These are phyloP conservation scores for Marasmius tenuissimus DNA, from an alignment of 1,284 basidiomycete genomes.

Conservation along the genomic window DNA sequence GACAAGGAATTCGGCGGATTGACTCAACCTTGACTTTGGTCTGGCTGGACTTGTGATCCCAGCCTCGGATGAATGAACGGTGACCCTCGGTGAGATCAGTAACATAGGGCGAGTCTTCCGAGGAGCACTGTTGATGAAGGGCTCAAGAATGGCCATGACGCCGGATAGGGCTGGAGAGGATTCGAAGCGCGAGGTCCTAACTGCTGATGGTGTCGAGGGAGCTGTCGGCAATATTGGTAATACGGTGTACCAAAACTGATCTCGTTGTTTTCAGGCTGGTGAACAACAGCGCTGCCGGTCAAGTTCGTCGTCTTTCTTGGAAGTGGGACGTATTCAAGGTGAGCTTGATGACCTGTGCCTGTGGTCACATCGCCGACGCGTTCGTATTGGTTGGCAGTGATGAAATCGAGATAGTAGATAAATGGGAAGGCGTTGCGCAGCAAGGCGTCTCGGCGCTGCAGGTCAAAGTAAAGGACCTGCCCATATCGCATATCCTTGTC, in stretches of 20 bases:
- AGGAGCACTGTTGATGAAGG: conserved; percentile 97
- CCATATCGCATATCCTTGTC: too few relatives aligned
- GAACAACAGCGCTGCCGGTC: conserved; percentile 93
- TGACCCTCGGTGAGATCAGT: conserved; percentile 90
- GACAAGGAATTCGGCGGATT: conserved; percentile 94
- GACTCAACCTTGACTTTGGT: conserved; percentile 92
- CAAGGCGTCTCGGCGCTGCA: too few relatives aligned
- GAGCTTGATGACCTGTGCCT: conserved; percentile 87
- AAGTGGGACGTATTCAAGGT: conserved; percentile 92
- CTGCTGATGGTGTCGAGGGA: conserved; percentile 85
- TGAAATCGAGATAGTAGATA: conserved; percentile 80
- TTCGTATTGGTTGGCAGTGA: conserved; percentile 98
- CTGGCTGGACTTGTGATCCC: conserved; percentile 95
- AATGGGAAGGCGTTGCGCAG: too few relatives aligned
- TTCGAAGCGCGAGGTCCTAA: conserved; percentile 86
- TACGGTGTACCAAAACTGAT: conserved; percentile 90
- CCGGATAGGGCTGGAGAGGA: conserved; percentile 96
- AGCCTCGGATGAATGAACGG: conserved; percentile 94
- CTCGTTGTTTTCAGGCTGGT: conserved; percentile 91
- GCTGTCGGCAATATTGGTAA: conserved; percentile 94
- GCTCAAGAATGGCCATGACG: conserved; percentile 94
- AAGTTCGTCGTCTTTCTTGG: too few relatives aligned
- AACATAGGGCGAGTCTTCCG: conserved; percentile 98
- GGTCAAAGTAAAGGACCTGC: too few relatives aligned
- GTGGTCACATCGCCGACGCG: too few relatives aligned